A percentile compares a stretch with the other conserved stretches of the same genome.
Evolutionary conservation across 163 green algal genomes (phyloP).

Genomic region (Trebouxia gelatinosa): DNA sequence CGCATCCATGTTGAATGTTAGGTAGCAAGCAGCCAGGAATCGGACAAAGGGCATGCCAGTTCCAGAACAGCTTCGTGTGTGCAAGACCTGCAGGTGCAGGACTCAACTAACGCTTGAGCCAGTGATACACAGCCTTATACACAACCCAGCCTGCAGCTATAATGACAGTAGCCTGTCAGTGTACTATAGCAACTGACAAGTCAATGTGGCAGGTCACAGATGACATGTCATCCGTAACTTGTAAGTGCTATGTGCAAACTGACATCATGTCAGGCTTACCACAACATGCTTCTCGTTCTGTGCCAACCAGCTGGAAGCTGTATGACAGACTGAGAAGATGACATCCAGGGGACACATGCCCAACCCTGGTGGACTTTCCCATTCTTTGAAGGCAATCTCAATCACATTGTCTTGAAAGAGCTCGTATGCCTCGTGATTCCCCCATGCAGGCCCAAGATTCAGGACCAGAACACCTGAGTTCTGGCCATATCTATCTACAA

Average conservation of each 20-base stretch:
- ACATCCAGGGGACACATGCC: slow-evolving; percentile 58
- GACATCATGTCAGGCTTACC: slow-evolving; percentile 21
- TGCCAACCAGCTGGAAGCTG: slow-evolving; percentile 39
- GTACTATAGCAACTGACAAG: too few relatives aligned
- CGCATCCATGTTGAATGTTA: slow-evolving; percentile 55
- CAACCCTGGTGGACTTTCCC: slow-evolving; percentile 58
- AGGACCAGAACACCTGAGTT: slow-evolving; percentile 38
- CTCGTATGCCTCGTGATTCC: slow-evolving; percentile 37
- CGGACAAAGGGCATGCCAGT: slow-evolving; percentile 48
- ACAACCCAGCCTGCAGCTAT: too few relatives aligned
- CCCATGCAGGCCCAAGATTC: slow-evolving; percentile 51
- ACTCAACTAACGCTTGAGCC: too few relatives aligned
- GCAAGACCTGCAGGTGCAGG: slow-evolving; percentile 56
- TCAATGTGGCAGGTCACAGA: too few relatives aligned
- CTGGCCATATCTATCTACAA: slow-evolving; percentile 13
- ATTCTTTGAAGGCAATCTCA: slow-evolving; percentile 47
- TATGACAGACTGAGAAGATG: slow-evolving; percentile 50
- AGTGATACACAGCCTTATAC: too few relatives aligned
- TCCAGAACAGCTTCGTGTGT: slow-evolving; percentile 56
- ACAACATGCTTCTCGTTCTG: slow-evolving; percentile 39
- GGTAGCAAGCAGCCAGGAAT: slow-evolving; percentile 62
- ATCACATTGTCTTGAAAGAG: slow-evolving; percentile 48
- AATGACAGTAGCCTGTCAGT: too few relatives aligned
- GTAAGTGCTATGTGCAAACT: too few relatives aligned
- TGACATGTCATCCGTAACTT: too few relatives aligned